phyloP scores from a whole-genome alignment of 2,329 filamentous ascomycete genomes.

The Colletotrichum sp. region DNA sequence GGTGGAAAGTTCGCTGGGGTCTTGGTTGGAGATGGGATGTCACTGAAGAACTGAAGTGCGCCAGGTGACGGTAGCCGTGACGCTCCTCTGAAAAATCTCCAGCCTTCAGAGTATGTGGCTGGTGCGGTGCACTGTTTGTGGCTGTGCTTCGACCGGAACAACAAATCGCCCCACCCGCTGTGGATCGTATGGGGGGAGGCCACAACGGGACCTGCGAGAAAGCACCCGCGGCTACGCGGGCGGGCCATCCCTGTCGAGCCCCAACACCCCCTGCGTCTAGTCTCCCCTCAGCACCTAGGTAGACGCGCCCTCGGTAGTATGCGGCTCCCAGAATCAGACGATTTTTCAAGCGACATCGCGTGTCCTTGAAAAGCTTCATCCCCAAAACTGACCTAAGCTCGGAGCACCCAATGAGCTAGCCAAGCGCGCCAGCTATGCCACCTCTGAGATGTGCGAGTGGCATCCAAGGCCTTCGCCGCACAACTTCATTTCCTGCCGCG shows the following conservation, averaged over 20 bases:
- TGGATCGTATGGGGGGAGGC: not conserved
- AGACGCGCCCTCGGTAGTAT: not conserved
- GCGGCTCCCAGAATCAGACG: constrained; percentile 14
- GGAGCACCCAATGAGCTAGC: not conserved
- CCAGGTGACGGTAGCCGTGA: not conserved
- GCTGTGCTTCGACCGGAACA: not conserved
- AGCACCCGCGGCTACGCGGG: constrained; percentile 17
- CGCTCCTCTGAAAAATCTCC: not conserved
- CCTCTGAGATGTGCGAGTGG: not conserved
- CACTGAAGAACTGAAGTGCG: not conserved
- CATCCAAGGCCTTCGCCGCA: not conserved
- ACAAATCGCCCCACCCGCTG: not conserved
- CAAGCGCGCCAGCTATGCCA: not conserved
- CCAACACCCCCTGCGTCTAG: constrained; percentile 6
- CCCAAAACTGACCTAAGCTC: not conserved
- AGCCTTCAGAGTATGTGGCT: not conserved
- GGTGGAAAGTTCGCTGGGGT: not conserved
- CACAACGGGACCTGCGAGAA: constrained; percentile 12
- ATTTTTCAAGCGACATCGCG: constrained; percentile 1
- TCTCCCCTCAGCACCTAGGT: not conserved
- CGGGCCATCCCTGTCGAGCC: constrained; percentile 8
- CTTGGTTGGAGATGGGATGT: not conserved
- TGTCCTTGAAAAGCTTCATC: not conserved
- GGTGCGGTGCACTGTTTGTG: not conserved
- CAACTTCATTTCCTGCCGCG: not conserved